A percentile compares a stretch with the other conserved stretches of the same genome.
These are phyloP conservation scores for Xylariaceae sp. DNA, from an alignment of 2,329 filamentous ascomycete species.

Conservation along the genomic window DNA sequence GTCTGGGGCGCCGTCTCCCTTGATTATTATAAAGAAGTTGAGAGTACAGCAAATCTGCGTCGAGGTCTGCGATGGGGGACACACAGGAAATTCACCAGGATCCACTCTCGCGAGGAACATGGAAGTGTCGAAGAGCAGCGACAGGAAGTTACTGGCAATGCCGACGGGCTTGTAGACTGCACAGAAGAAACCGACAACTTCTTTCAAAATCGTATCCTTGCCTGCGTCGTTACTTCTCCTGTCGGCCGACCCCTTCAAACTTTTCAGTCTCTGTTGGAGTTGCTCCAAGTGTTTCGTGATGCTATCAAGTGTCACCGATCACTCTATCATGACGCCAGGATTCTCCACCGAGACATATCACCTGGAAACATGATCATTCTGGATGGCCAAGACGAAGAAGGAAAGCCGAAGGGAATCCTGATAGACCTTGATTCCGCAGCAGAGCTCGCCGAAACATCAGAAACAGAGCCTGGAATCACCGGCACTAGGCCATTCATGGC, in stretches of 20 bases:
- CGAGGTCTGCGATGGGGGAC: constrained; percentile 28
- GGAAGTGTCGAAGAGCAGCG: too few species aligned
- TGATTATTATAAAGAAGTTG: constrained; percentile 31
- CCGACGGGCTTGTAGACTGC: constrained; percentile 13
- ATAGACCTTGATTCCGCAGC: constrained; percentile 31
- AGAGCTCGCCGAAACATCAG: constrained; percentile 12
- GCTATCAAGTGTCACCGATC: constrained; percentile 30
- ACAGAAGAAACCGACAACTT: constrained; percentile 24
- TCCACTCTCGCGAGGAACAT: too few species aligned
- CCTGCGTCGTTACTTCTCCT: constrained; percentile 30
- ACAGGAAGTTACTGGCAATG: constrained; percentile 8
- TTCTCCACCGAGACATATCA: constrained; percentile 34
- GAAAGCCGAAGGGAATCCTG: constrained; percentile 24
- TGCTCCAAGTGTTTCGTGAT: constrained; percentile 28
- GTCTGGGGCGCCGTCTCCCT: constrained; percentile 36
- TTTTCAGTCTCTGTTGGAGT: constrained; percentile 22
- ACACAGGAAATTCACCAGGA: constrained; percentile 19
- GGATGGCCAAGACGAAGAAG: too few species aligned
- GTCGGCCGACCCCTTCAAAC: constrained; percentile 27
- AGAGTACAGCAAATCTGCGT: constrained; percentile 32
- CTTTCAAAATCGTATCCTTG: constrained; percentile 27
- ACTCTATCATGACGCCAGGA: constrained; percentile 22
- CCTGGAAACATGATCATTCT: too few species aligned
- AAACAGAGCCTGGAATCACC: constrained; percentile 12
- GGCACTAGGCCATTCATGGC: constrained; percentile 31